Evolutionary conservation across 1,139 yeast genomes (phyloP).

Genomic region (Geotrichum fermentans): DNA sequence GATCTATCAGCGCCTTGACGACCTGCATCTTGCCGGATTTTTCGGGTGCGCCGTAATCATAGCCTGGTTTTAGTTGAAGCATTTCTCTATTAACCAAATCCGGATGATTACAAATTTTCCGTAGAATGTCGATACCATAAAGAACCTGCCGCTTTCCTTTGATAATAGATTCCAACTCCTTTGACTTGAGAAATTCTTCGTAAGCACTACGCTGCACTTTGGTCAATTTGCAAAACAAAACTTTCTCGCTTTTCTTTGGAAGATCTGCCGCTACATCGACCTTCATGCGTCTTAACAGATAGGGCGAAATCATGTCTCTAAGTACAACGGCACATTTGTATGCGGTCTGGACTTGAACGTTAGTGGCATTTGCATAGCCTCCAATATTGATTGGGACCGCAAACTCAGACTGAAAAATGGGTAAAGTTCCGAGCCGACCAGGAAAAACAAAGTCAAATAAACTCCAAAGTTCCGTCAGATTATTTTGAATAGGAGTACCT

Average conservation of each 20-base stretch:
- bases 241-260: conserved; percentile 92
- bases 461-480: conserved; percentile 87
- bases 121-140: conserved; percentile 81
- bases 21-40: conserved; percentile 93
- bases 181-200: conserved; percentile 66
- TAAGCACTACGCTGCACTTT: conserved; percentile 69
- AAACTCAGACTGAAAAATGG: conserved; percentile 89
- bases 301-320: conserved; percentile 85
- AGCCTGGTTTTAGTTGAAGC: conserved; percentile 42
- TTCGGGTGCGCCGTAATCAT: conserved; percentile 56
- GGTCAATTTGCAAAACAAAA: conserved; percentile 81
- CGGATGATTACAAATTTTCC: conserved; percentile 96
- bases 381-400: conserved; percentile 91
- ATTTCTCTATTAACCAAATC: conserved; percentile 65
- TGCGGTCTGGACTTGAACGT: conserved; percentile 93
- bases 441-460: conserved; percentile 93
- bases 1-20: conserved; percentile 61
- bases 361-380: conserved; percentile 97
- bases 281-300: conserved; percentile 77
- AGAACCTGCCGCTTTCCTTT: conserved; percentile 76
- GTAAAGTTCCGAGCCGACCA: conserved; percentile 87
- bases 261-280: conserved; percentile 95
- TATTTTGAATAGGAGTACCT: conserved; percentile 96
- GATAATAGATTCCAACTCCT: conserved; percentile 66
- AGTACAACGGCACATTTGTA: conserved; percentile 91